Base-by-base conservation (phyloP, 2,329 filamentous ascomycete species). In the Trichoderma koningii region DNA sequence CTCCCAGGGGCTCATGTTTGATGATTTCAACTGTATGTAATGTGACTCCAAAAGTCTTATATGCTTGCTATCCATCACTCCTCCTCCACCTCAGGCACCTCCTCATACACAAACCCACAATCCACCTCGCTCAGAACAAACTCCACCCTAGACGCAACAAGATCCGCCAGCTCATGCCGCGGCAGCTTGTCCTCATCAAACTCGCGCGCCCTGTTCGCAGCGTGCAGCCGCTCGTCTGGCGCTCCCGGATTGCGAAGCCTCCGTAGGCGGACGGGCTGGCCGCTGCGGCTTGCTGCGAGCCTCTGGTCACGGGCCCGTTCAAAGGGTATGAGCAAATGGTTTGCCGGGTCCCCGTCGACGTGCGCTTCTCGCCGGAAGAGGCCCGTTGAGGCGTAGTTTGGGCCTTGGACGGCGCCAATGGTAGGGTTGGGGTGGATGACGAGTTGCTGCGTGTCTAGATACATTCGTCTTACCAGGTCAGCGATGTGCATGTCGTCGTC, bases 341-440 rank as follows among this genome's bases (percentile, higher is more conserved):
- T 73, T 1, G 63, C 64, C 0, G 77, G 75, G 48, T 86, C 78
- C 2, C 74, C 72, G 19, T 82, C 70, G 3, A 78, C 68, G 68
- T 88, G 86, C 1, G 79, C 79, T 6, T 86, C 81, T 5, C 66
- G 70, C 4, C 81, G 75, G 69, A 80, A 87, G 2, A 86, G 73
- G 1, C 76, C 75, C 0, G 82, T 80, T 1, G 73, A 68, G 1
- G 74, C 66, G 69, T 89, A 89, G 3, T 75, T 73, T 0, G 81
- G 80, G 1, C 86, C 87, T 69, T 89, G 82, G 2, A 87, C 78
- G 5, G 79, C 83, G 30, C 86, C 86, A 30, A 87, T 73, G 6
- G 78, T 78, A 2, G 76, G 81, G 68, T 85, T 79, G 0, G 74
- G 72, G 59, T 80, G 76, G 0, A 81, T 66, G 1, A 71, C 66